These are phyloP conservation scores for Rubus parviflorus DNA, from an alignment of 306 rosid genomes.

Conservation along the genomic window DNA sequence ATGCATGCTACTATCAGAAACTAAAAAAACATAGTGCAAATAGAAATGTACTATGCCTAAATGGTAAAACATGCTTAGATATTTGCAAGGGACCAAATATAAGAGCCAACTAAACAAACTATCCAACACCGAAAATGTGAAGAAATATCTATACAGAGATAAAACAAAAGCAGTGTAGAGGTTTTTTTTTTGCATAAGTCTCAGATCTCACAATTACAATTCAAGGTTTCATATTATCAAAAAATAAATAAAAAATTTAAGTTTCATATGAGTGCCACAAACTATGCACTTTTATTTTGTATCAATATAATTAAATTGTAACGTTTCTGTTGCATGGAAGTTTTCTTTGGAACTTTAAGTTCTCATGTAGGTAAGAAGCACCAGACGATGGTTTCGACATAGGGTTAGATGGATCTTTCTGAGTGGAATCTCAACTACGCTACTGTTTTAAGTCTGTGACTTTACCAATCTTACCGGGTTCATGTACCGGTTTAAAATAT, in stretches of 20 bases:
- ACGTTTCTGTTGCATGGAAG: no score
- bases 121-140: not conserved
- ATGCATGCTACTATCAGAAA: conserved; percentile 17
- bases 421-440: not conserved
- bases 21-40: conserved; percentile 9
- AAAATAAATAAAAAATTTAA: no score
- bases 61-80: not conserved
- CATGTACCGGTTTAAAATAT: not conserved
- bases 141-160: no score
- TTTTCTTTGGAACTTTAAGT: no score
- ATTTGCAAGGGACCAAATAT: no score
- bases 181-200: no score
- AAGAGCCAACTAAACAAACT: conserved; percentile 1
- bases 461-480: not conserved
- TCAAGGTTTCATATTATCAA: no score
- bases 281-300: not conserved
- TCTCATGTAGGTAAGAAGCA: not conserved
- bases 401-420: not conserved
- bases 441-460: no score
- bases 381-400: not conserved
- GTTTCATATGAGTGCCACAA: not conserved
- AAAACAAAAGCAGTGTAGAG: no score
- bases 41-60: conserved; percentile 8
- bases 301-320: no score
- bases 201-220: no score